Evolutionary conservation across 352 stramenopile species (phyloP).

Genomic region (Phytophthora melonis): DNA sequence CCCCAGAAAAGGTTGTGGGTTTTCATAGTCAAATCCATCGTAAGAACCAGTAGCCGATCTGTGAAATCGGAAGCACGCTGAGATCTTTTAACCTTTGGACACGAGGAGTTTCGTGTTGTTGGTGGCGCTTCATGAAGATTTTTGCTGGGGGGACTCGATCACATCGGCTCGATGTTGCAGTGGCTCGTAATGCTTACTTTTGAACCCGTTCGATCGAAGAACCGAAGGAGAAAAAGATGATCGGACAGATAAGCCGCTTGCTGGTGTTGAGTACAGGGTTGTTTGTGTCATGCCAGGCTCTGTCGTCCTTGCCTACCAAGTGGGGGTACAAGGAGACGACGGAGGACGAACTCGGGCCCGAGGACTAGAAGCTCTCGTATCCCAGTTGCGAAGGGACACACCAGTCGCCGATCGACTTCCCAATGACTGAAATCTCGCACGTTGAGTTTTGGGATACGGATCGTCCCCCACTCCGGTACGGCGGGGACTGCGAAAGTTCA

Average conservation of each 20-base stretch:
- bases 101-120: background rate
- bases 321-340: constrained; percentile 1
- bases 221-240: background rate
- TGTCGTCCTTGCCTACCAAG: background rate
- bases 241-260: background rate
- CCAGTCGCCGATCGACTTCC: background rate
- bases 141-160: background rate
- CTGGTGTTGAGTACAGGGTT: background rate
- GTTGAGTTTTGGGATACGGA: constrained; percentile 2
- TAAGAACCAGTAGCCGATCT: no score
- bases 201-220: background rate
- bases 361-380: background rate
- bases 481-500: constrained; percentile 36
- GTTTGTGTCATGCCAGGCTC: background rate
- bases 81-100: background rate
- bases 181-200: background rate
- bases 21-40: no score
- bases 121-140: background rate
- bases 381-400: no score
- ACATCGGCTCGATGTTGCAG: background rate
- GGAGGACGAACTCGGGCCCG: background rate
- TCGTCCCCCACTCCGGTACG: background rate
- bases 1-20: no score
- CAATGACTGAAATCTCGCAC: background rate
- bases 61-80: background rate